Evolutionary conservation across 2,329 filamentous ascomycete species (phyloP), one percentile per base, ranked within the genome.

Genomic region (Helminthosporium solani): DNA sequence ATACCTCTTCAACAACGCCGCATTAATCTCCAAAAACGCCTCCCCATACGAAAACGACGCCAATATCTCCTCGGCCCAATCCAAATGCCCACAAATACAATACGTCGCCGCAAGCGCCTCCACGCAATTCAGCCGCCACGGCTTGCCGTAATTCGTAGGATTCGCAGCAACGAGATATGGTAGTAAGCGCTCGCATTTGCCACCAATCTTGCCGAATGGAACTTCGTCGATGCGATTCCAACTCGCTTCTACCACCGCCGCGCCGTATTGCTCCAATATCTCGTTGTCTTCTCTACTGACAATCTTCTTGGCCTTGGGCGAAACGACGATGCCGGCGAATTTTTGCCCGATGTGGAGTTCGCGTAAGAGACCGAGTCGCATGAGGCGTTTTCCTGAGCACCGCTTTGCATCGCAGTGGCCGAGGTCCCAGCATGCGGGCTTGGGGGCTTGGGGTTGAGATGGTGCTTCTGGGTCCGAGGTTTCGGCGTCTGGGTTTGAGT

Each of bases 121-220:
- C 23, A 90, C 94, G 61, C 94, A 99, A 71, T 99, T 99, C 52
- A 99, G 71, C 44, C 91, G 80, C 88, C 91, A 96, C 4, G 94
- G 94, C 64, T 89, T 88, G 50, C 94, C 94, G 73, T 99, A 99
- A 74, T 99, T 99, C 64, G 96, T 94, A 1, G 88, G 87, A 69
- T 99, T 99, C 38, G 94, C 94, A 5, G 94, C 94, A 40, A 99
- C 91, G 7, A 99, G 84, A 70, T 99, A 99, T 0, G 94, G 94
- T 46, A 99, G 49, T 33, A 67, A 38, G 43, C 94, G 79, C 75
- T 96, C 90, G 70, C 91, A 95, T 70, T 91, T 94, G 19, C 94
- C 94, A 21, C 94, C 94, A 48, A 99, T 95, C 57, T 87, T 87
- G 47, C 78, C 79, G 83, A 92, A 99, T 42, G 92, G 91, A 4